Evolutionary conservation across 2,329 filamentous ascomycete genomes (phyloP), one percentile per base, ranked within the genome.

Genomic region (Hypoxylon sp.): DNA sequence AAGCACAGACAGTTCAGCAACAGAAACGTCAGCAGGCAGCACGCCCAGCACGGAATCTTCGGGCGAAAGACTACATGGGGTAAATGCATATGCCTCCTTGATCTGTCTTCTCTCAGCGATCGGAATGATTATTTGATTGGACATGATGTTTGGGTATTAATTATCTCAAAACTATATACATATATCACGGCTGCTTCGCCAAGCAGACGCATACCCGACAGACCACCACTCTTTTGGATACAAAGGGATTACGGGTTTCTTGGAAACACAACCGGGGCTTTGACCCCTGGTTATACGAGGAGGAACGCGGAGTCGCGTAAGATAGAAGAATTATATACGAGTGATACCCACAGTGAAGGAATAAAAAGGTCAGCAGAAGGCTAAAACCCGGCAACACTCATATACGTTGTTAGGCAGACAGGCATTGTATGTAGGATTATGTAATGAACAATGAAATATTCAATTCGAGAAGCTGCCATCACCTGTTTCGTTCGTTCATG

Each of bases 361-460:
- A 31, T 13, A n/a, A 59, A 63, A 50, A 50, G 44, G 31, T 53
- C 59, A 62, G 54, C 52, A 61, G 29, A 63, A 62, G 50, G 24
- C 55, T 59, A 55, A 47, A 37, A 65, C 33, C 54, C 54, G 50
- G 66, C 51, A 50, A 68, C 26, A 48, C 26, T 60, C 39, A 51
- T 59, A 63, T 31, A 54, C 63, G 59, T 67, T 60, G 5, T 31
- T 31, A 9, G 29, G 29, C 29, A 33, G 67, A 61, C 63, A 60
- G 67, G 63, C 63, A 60, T 69, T 75, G 70, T 73, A 77, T 71
- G 60, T 75, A 75, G 66, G 58, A 71, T 54, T 60, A 75, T 76
- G 68, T 75, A 76, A 75, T 77, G 71, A 47, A 70, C 65, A 75
- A 72, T 66, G 65, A 70, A 54, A 67, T 50, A 68, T 76, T 76